Base-by-base conservation (phyloP, 352 stramenopile genomes). In the Elongisporangium anandrum region DNA sequence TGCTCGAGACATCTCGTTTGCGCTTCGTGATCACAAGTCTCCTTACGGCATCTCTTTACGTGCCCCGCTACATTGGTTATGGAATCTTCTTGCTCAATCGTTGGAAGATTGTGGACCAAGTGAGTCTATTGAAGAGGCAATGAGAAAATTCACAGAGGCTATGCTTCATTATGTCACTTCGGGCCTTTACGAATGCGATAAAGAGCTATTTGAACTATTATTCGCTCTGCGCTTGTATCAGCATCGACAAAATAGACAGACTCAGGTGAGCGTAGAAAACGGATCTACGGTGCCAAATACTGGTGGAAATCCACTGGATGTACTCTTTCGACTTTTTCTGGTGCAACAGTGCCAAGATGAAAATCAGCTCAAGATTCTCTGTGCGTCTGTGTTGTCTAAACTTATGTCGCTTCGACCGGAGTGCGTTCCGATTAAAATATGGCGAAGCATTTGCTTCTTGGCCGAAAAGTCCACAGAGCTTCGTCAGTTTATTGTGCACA, bases 171-270 rank as follows among this genome's bases (percentile, higher is more conserved):
- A 56, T 4, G 59, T 70, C 1, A 50, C 54, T n/a, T 65, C 65
- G 45, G 64, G 67, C 24, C 48, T 87, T n/a, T 50, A 19, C 9
- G 72, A 78, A 12, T 63, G 72, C 50, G 60, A 77, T 12, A 59
- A 64, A 9, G 26, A 73, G 6, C 26, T 82, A 3, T 79, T 79
- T 29, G 53, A 57, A 4, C 79, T 87, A 50, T n/a, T 79, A 4
- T 55, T 82, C 13, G 68, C 72, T 20, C 52, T 80, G 49, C 57
- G 64, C 13, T 49, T 86, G 24, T 72, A 77, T 50, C 66, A 69
- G 9, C 65, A 65, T 13, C 56, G 17, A 9, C 15, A 26, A 9
- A 15, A 5, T 2, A 20, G 20, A 5, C 10, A 16, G 1, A 8
- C 15, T 3, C 22, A 16, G 21, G 9, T 48, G 13, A 45, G n/a